Conservation (phyloP, 768 basidiomycete genomes). For the Gyrodon lividus region DNA sequence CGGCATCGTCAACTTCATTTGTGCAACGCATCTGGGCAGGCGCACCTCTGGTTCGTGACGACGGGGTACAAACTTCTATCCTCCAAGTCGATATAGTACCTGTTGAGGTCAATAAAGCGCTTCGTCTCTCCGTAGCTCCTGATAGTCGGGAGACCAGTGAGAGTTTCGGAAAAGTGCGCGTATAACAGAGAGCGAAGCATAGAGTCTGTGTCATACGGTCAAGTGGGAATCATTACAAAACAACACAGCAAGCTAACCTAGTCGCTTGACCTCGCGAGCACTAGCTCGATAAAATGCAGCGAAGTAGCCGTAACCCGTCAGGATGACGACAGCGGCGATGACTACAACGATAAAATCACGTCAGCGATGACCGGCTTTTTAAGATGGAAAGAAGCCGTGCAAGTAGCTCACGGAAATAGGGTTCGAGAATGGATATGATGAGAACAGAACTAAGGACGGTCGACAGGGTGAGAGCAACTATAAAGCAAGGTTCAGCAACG, state of each 20-base stretch:
- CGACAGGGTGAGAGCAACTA: conserved; percentile 51
- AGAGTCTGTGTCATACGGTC: conserved; percentile 44
- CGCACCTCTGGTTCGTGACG: conserved; percentile 62
- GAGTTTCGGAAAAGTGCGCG: conserved; percentile 74
- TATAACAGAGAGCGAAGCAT: conserved; percentile 75
- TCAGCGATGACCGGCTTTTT: too few relatives aligned
- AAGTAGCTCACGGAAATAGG: conserved; percentile 53
- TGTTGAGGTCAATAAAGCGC: conserved; percentile 64
- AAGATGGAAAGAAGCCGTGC: too few relatives aligned
- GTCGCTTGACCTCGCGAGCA: conserved; percentile 68
- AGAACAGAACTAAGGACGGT: conserved; percentile 51
- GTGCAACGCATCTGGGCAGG: not conserved
- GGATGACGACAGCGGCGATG: conserved; percentile 51
- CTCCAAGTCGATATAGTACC: conserved; percentile 69
- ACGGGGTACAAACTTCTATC: conserved; percentile 68
- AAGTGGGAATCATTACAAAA: not conserved
- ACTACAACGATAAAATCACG: conserved; percentile 36
- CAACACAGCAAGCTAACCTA: conserved; percentile 30
- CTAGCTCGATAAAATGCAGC: conserved; percentile 69
- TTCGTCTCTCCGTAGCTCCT: conserved; percentile 67
- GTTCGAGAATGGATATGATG: conserved; percentile 56
- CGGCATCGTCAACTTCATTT: not conserved
- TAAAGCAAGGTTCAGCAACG: conserved; percentile 1
- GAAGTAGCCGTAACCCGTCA: conserved; percentile 62
- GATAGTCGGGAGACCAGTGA: conserved; percentile 69